Evolutionary conservation across 2,329 filamentous ascomycete species (phyloP).

Genomic region (Cercospora berteroae): DNA sequence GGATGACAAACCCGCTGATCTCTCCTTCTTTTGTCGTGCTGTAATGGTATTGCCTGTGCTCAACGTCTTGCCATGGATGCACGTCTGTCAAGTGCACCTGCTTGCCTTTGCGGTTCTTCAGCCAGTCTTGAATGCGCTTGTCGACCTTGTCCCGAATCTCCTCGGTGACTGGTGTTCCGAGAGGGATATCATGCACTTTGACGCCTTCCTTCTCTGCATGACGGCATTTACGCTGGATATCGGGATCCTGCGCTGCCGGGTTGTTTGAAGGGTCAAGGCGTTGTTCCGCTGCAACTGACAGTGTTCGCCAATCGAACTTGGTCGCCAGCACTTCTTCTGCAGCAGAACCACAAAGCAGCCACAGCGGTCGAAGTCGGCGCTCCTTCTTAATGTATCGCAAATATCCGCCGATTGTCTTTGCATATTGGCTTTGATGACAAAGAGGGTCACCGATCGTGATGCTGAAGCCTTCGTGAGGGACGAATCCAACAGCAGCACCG

Average conservation of each 20-base stretch:
- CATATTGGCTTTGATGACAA: conserved; percentile 75
- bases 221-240: conserved; percentile 71
- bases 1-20: conserved; percentile 73
- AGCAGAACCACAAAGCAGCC: conserved; percentile 80
- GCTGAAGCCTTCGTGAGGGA: conserved; percentile 71
- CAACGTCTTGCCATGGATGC: conserved; percentile 78
- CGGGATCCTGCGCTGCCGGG: conserved; percentile 62
- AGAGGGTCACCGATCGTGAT: conserved; percentile 86
- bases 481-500: conserved; percentile 82
- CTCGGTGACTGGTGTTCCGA: conserved; percentile 62
- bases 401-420: conserved; percentile 70
- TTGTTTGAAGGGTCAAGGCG: conserved; percentile 73
- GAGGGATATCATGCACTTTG: conserved; percentile 69
- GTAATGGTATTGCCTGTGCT: conserved; percentile 83
- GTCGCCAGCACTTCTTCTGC: conserved; percentile 77
- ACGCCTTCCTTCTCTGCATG: conserved; percentile 80
- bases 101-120: conserved; percentile 72
- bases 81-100: conserved; percentile 92
- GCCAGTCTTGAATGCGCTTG: conserved; percentile 74
- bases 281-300: conserved; percentile 86
- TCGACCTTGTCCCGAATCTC: conserved; percentile 70
- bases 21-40: conserved; percentile 70
- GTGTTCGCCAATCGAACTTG: conserved; percentile 80
- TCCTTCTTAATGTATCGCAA: conserved; percentile 72
- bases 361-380: conserved; percentile 72